Evolutionary conservation across 2,329 filamentous ascomycete species (phyloP).

Genomic region (Venturia nashicola): DNA sequence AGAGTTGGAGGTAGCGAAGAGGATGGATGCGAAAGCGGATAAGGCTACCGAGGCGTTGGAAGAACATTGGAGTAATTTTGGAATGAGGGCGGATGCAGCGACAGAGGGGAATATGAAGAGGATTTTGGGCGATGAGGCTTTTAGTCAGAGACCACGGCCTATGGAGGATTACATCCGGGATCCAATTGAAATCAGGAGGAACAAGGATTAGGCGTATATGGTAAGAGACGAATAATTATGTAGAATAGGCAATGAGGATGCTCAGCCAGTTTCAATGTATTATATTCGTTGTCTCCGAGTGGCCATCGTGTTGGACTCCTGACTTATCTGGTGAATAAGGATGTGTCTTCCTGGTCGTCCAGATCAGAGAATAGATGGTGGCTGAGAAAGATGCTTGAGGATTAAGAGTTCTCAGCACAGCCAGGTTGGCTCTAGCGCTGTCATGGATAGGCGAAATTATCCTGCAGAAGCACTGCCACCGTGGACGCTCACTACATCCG

Average conservation of each 20-base stretch:
- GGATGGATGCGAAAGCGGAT: constrained; percentile 23
- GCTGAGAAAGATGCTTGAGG: neutral
- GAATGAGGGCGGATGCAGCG: constrained; percentile 7
- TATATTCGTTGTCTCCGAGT: constrained; percentile 22
- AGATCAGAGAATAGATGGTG: neutral
- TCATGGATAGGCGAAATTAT: neutral
- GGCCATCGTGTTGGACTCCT: neutral
- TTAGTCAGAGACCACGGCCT: neutral
- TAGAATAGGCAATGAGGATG: constrained; percentile 8
- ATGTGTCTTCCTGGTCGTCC: neutral
- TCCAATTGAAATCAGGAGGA: constrained; percentile 7
- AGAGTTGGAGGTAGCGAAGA: constrained; percentile 36
- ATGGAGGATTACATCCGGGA: constrained; percentile 8
- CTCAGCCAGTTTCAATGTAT: constrained; percentile 22
- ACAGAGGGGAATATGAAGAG: constrained; percentile 6
- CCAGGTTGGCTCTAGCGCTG: neutral
- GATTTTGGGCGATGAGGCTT: constrained; percentile 2
- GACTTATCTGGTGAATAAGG: too few species aligned
- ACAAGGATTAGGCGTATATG: neutral
- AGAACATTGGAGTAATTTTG: constrained; percentile 10
- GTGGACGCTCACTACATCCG: neutral
- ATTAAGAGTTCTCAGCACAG: too few species aligned
- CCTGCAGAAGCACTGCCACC: neutral
- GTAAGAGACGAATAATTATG: constrained; percentile 14
- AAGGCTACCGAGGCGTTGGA: constrained; percentile 14